phyloP scores from a whole-genome alignment of 352 stramenopile genomes.

The Pythium sp. region DNA sequence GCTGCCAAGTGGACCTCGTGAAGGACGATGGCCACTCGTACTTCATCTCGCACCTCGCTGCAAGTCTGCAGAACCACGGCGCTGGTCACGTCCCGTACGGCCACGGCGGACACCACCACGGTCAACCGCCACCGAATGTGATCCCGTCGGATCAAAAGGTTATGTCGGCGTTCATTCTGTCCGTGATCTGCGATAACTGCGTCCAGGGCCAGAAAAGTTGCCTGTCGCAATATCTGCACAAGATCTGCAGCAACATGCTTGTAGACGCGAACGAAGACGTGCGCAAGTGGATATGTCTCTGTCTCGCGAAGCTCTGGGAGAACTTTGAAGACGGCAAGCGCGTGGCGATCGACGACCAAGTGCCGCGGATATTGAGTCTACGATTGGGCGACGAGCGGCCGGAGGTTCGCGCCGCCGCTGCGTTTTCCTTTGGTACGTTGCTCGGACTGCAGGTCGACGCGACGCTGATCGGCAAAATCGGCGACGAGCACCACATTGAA shows the following conservation, averaged over 20 bases:
- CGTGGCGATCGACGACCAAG: conserved; percentile 77
- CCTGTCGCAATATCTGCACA: conserved; percentile 88
- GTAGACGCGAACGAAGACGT: conserved; percentile 64
- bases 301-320: conserved; percentile 94
- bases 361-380: conserved; percentile 81
- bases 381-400: conserved; percentile 84
- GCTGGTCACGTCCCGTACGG: conserved; percentile 12
- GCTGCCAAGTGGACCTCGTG: conserved; percentile 94
- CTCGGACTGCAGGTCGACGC: conserved; percentile 82
- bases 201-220: conserved; percentile 91
- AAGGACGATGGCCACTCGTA: conserved; percentile 95
- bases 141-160: conserved; percentile 92
- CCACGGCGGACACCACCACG: conserved; percentile 11
- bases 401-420: conserved; percentile 90
- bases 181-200: conserved; percentile 93
- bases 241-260: conserved; percentile 69
- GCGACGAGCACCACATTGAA: conserved; percentile 47
- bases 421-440: conserved; percentile 92
- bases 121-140: conserved; percentile 18
- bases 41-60: conserved; percentile 94
- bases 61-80: conserved; percentile 49
- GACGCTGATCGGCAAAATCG: conserved; percentile 41
- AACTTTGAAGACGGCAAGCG: conserved; percentile 89
- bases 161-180: conserved; percentile 95
- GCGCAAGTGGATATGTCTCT: conserved; percentile 88